Base-by-base conservation (phyloP, 441 rosid species). In the Erysimum cheiri region DNA sequence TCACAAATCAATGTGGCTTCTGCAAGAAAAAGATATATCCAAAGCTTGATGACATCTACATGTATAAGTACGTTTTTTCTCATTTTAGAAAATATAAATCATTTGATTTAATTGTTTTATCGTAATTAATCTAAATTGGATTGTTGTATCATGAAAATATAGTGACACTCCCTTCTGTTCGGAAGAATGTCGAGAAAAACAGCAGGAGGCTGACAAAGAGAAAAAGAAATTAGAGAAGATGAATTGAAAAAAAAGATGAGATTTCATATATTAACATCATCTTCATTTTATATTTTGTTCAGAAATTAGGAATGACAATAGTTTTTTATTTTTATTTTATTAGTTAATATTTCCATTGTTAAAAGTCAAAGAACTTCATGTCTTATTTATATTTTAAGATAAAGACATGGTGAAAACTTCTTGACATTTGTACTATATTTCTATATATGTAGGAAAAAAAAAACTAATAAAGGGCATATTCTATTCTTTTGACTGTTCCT, bases 141-240 rank as follows among this genome's bases (percentile, higher is more conserved):
- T 58, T 49, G 8, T 6, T 5, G 3, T 59, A 14, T 66, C 33
- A 0, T 58, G 7, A 57, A 19, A 57, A 40, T 57, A 47, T 49
- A 73, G 77, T 0, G 72, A 73, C 5, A 24, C 55, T 49, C 77
- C 77, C 2, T 73, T 73, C 12, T 66, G 72, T 33, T 6, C 12
- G 0, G 72, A 73, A 24, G 72, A 22, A 24, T 73, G 77, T 31
- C 36, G 77, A 65, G 60, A 31, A 33, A 48, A 65, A 40, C 60
- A 61, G 29, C 13, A 1, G 2, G n/a, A 50, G 1, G 28, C 0
- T 32, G 74, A 70, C 11, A 37, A 60, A 37, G 1, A 37, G 8
- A 50, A 49, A 35, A 10, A 0, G 1, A 54, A 63, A 8, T 3
- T 15, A 24, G 31, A 40, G 3, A 53, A 29, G 2, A n/a, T 9